phyloP scores from a whole-genome alignment of 306 rosid genomes.

The Malus domestica region ASM211411v1 NC_041796.1:19235001-19235500 shows the following conservation, averaged over 20 bases:
- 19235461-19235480: neutral
- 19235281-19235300: neutral
- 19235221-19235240: conserved; percentile 3
- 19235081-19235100: neutral
- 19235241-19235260: neutral
- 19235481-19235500: neutral
- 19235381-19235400: neutral
- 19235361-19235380: neutral
- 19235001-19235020: neutral
- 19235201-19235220: neutral
- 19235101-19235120: neutral
- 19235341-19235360: neutral
- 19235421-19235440: neutral
- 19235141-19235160: neutral
- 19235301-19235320: neutral
- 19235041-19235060: neutral
- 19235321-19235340: neutral
- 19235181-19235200: neutral
- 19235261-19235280: neutral
- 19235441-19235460: neutral
- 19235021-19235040: neutral
- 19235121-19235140: neutral
- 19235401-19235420: neutral
- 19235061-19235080: neutral
- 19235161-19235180: neutral